Evolutionary conservation across 2,329 filamentous ascomycete species (phyloP), one percentile per base, ranked within the genome.

Genomic region (Mariannaea sp.): DNA sequence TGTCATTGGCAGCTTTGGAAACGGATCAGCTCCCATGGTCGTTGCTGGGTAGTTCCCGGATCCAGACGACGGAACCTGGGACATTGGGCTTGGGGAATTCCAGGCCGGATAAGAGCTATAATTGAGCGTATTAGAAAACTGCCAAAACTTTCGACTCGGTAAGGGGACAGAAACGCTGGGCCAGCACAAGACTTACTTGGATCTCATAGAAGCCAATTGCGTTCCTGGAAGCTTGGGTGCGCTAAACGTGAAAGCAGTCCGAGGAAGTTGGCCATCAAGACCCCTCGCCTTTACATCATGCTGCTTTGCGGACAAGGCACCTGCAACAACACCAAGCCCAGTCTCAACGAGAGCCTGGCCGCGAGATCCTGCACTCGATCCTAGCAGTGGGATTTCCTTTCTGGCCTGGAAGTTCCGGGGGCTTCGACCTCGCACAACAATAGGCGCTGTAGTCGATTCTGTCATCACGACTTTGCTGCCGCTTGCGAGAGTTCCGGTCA

Each of bases 371-470:
- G 87, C 87, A 60, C 88, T 90, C 13, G 82, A 85, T 14, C 89
- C 90, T 48, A 91, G 82, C 40, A 97, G 80, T 2, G 93, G 92
- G 56, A 96, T 88, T 71, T 97, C 93, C 71, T 96, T 97, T 46
- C 93, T 83, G 8, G 92, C 89, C 71, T 96, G 92, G 71, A 97
- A 97, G 72, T 97, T 97, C 30, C 93, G 83, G 4, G 93, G 93
- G 71, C 92, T 97, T 65, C 93, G 84, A 29, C 93, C 93, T 56
- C 93, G 88, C 24, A 97, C 93, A 49, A 97, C 95, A 63, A 97
- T 93, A 2, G 93, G 90, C 1, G 91, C 89, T 1, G 93, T 97
- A 24, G 87, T 87, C 13, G 91, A 86, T 72, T 97, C 92, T 45
- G 88, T 89, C 45, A 97, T 80, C 7, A 90, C 82, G 27, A 91